phyloP scores from a whole-genome alignment of 257 asterid genomes.

The Primulina tabacum region DNA sequence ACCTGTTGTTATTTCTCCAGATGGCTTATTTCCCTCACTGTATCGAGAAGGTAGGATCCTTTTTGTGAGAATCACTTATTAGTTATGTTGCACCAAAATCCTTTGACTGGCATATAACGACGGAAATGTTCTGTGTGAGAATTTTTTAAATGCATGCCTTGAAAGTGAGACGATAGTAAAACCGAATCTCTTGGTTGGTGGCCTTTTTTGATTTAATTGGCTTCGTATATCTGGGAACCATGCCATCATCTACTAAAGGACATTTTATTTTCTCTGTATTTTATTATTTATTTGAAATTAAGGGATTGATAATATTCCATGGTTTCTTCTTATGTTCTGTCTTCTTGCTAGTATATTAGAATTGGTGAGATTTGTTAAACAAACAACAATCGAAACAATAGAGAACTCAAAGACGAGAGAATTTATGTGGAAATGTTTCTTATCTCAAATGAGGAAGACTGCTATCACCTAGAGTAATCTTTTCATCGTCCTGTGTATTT shows the following conservation, averaged over 20 bases:
- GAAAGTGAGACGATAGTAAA: neutral
- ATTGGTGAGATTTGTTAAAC: neutral
- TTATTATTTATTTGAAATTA: too few relatives aligned
- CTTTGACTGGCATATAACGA: neutral
- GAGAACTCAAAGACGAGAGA: neutral
- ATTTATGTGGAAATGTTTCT: too few relatives aligned
- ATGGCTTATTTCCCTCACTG: constrained; percentile 91
- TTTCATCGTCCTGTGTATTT: neutral
- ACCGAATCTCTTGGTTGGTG: neutral
- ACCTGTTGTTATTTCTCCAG: constrained; percentile 98
- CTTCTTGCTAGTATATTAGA: neutral
- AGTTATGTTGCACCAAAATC: neutral
- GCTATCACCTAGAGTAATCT: neutral
- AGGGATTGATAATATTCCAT: neutral
- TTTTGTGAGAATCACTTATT: constrained; percentile 6
- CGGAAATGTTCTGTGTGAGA: neutral
- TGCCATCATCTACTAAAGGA: neutral
- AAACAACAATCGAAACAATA: neutral
- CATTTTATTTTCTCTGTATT: too few relatives aligned
- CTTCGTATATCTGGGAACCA: neutral
- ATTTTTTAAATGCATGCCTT: neutral
- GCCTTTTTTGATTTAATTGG: neutral
- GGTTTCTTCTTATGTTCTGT: too few relatives aligned
- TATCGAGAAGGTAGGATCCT: constrained; percentile 75
- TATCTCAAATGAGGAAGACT: neutral